A percentile compares a stretch with the other conserved stretches of the same genome.
Evolutionary conservation across 345 rosid genomes (phyloP).

Genomic region (Salix purpurea): DNA sequence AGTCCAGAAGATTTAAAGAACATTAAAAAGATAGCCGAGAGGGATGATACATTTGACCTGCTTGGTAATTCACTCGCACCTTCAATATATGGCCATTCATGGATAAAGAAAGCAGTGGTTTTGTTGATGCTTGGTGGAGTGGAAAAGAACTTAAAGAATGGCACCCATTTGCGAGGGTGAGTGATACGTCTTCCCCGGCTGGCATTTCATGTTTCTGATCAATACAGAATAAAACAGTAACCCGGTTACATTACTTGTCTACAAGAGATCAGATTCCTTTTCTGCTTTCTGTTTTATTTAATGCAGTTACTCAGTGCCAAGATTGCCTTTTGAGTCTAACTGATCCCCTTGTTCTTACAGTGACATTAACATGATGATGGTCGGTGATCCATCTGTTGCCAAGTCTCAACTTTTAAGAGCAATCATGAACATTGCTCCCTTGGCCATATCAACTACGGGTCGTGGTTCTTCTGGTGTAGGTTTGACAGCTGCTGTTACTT

Average conservation of each 20-base stretch:
- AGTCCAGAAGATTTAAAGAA: slow-evolving; percentile 69
- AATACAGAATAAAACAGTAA: not conserved
- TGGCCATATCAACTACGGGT: slow-evolving; percentile 97
- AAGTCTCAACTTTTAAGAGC: slow-evolving; percentile 97
- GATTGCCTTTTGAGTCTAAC: not conserved
- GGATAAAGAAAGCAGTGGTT: slow-evolving; percentile 97
- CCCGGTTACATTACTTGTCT: not conserved
- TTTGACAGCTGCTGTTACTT: slow-evolving; percentile 97
- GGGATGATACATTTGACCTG: slow-evolving; percentile 83
- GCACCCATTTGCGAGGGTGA: slow-evolving; percentile 97
- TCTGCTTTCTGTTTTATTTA: not conserved
- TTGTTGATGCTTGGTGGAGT: slow-evolving; percentile 92
- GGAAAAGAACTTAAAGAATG: slow-evolving; percentile 90
- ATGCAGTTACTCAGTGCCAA: not conserved
- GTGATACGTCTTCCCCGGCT: slow-evolving; percentile 10
- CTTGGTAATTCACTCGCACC: slow-evolving; percentile 93
- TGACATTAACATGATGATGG: slow-evolving; percentile 99
- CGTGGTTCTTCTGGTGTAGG: slow-evolving; percentile 99
- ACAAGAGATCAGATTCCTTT: not conserved
- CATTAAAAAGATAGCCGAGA: slow-evolving; percentile 80
- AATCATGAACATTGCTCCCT: slow-evolving; percentile 95
- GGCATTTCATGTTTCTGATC: not conserved
- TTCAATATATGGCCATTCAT: slow-evolving; percentile 87
- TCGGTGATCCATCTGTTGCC: slow-evolving; percentile 99
- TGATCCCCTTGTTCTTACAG: slow-evolving; percentile 30